Evolutionary conservation across 352 stramenopile genomes (phyloP), one percentile per base, ranked within the genome.

Genomic region (Globisporangium polare): DNA sequence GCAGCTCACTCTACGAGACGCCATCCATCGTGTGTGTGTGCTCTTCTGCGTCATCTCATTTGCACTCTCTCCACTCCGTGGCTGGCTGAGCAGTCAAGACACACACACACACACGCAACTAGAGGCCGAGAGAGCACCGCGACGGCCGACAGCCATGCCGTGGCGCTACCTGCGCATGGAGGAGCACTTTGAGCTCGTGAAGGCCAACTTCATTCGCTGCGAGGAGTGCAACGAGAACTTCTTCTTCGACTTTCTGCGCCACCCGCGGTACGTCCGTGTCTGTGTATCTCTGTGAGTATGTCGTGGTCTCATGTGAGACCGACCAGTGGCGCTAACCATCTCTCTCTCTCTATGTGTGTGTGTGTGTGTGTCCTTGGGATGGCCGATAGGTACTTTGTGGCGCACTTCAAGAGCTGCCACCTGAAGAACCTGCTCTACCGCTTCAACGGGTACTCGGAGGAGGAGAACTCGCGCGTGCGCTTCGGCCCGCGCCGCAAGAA

Each of bases 151-250:
- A 12, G 37, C 39, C 27, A 66, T 66, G 60, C 60, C 60, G 29
- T 66, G 60, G 60, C 60, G 60, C 60, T 55, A 56, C 12, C 53
- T 81, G 26, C 74, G 70, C 20, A 84, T 88, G 63, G 78, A 87
- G 29, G 74, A 78, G 67, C 78, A 88, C 58, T 91, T 89, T 66
- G 82, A 89, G 60, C 63, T 72, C 43, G 68, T 76, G 60, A 73
- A 71, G 13, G 82, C 80, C 39, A 92, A 92, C 54, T 81, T 89
- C 37, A 89, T 92, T 29, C 82, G 80, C 43, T 92, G 82, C 58
- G 82, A 92, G 45, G 78, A 92, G 63, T 92, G 82, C 68, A 89
- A 86, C 47, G 80, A 89, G 60, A 88, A 86, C 54, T 92, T 89
- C 29, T 92, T 89, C 64, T 92, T 92, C 53, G 82, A 92, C 66